Conservation (phyloP, 1,284 basidiomycete genomes). For the Meira nashicola region DNA sequence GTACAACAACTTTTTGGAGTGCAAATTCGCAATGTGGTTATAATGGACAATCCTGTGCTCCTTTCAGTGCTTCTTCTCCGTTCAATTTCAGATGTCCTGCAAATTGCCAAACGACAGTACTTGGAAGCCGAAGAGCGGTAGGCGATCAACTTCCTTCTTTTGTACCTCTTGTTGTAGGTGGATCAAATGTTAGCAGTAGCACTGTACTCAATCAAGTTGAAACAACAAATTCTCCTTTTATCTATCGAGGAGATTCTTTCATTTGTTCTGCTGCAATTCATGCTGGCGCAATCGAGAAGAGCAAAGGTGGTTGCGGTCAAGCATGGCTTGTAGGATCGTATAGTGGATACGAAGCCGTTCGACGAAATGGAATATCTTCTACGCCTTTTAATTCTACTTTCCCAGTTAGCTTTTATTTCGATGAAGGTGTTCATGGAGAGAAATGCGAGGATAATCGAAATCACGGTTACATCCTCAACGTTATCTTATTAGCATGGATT, state of each 20-base stretch:
- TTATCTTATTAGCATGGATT: constrained; percentile 61
- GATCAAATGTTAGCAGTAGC: constrained; percentile 60
- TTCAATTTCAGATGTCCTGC: constrained; percentile 75
- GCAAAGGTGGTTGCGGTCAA: constrained; percentile 71
- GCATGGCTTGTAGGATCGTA: constrained; percentile 68
- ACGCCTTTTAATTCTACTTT: constrained; percentile 71
- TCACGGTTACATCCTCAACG: constrained; percentile 44
- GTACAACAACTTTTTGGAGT: constrained; percentile 49
- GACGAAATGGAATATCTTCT: constrained; percentile 65
- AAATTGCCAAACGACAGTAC: constrained; percentile 63
- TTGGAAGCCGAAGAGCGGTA: constrained; percentile 72
- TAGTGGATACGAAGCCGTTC: constrained; percentile 63
- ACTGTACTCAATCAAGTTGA: background rate
- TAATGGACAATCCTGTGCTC: constrained; percentile 65
- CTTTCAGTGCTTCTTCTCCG: constrained; percentile 61
- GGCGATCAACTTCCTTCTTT: constrained; percentile 65
- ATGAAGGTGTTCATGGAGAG: constrained; percentile 53
- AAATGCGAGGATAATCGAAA: constrained; percentile 68
- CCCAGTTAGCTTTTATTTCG: constrained; percentile 61
- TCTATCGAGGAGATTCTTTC: constrained; percentile 78
- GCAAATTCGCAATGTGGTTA: constrained; percentile 62
- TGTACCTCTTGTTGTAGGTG: constrained; percentile 74
- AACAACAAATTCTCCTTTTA: constrained; percentile 47
- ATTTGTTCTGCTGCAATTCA: constrained; percentile 74
- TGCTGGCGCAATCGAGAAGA: constrained; percentile 66